Base-by-base conservation (phyloP, 2,329 filamentous ascomycete species). In the Ploettnerulaceae sp. region DNA sequence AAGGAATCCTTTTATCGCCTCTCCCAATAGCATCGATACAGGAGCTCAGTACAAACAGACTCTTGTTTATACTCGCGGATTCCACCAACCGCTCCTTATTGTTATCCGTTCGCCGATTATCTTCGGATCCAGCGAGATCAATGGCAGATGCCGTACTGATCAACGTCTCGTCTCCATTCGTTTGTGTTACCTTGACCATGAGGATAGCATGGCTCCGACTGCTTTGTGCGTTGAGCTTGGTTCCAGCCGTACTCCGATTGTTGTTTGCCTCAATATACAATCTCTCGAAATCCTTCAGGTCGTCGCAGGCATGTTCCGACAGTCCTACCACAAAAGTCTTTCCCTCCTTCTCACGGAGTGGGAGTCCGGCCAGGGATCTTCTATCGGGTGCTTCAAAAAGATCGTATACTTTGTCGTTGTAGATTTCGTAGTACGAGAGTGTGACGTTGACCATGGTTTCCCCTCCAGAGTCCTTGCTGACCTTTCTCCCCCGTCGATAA, bases 61-160 rank as follows among this genome's bases (percentile, higher is more conserved):
- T 94, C 71, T 96, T 97, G 75, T 97, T 97, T 72, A 97, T 97
- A 61, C 88, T 91, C 0, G 91, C 89, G 29, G 89, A 95, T 67
- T 97, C 91, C n/a, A 95, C 79, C 64, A 97, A 73, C 20, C 91
- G 78, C 66, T 95, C 89, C 65, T 90, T 93, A 59, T 84, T 89
- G 66, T 97, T 97, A 42, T 95, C 91, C 0, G 91, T 97, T 39
- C 91, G 76, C 38, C 91, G 79, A 65, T 97, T 97, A 67, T 97
- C 91, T 67, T 97, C 93, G 1, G 90, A 96, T 31, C 91, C 91
- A 46, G 91, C 91, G 58, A 97, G 74, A 68, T 97, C 91, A 65
- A 97, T 97, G 61, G 89, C 90, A 2, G 88, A 95, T 11, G 87
- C 89, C 3, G 85, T 93, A 70, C 89, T 95, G 60, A 90, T 77